Evolutionary conservation across 1,139 yeast species (phyloP).

Genomic region (Suhomyces bribrorum): DNA sequence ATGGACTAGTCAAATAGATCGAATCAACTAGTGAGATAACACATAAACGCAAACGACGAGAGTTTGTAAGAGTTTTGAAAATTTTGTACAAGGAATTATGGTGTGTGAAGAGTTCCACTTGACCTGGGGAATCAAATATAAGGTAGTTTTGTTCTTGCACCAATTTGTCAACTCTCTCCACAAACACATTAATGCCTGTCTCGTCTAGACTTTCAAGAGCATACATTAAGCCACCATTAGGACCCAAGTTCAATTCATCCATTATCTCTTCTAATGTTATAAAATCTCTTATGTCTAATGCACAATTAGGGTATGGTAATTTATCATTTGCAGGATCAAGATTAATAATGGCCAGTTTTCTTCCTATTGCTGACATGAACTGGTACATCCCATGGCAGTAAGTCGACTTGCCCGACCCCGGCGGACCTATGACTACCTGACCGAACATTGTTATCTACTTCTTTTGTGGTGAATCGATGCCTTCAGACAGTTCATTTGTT

Average conservation of each 20-base stretch:
- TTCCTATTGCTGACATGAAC: constrained; percentile 89
- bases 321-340: constrained; percentile 94
- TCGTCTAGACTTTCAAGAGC: constrained; percentile 70
- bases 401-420: constrained; percentile 96
- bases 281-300: constrained; percentile 84
- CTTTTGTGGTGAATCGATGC: neutral
- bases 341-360: constrained; percentile 79
- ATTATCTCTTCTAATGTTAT: constrained; percentile 87
- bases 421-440: constrained; percentile 95
- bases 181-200: constrained; percentile 54
- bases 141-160: constrained; percentile 65
- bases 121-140: constrained; percentile 81
- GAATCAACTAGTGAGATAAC: constrained; percentile 89
- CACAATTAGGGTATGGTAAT: constrained; percentile 71
- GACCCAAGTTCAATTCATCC: constrained; percentile 81
- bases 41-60: constrained; percentile 69
- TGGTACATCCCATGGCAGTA: constrained; percentile 91
- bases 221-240: constrained; percentile 92
- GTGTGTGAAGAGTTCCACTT: constrained; percentile 50
- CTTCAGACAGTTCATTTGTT: neutral
- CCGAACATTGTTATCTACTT: constrained; percentile 54
- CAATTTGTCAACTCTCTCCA: constrained; percentile 57
- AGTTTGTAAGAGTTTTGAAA: constrained; percentile 39
- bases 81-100: constrained; percentile 42
- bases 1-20: constrained; percentile 80